These are phyloP conservation scores for Trichothecium sympodiale DNA, from an alignment of 2,329 filamentous ascomycete species.

Conservation along the genomic window DNA sequence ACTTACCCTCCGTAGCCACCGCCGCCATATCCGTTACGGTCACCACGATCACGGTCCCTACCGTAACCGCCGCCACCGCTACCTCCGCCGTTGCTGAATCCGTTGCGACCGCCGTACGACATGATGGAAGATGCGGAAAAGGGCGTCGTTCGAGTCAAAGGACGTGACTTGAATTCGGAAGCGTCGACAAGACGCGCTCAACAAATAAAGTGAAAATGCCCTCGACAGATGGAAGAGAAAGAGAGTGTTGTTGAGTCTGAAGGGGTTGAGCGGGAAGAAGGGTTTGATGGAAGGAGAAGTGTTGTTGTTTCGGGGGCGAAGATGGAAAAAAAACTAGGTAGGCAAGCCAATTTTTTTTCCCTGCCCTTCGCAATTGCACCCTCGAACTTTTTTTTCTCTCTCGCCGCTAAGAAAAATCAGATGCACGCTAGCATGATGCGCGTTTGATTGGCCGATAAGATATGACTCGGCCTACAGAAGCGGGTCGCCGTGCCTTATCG, in stretches of 20 bases:
- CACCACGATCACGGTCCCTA: constrained; percentile 37
- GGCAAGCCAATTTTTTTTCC: too few species aligned
- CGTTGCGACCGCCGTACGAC: constrained; percentile 31
- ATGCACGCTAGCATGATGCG: too few species aligned
- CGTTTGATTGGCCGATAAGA: too few species aligned
- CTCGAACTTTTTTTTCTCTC: too few species aligned
- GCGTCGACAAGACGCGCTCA: constrained; percentile 5
- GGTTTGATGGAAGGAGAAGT: too few species aligned
- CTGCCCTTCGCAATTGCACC: too few species aligned
- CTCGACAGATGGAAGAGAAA: constrained; percentile 1
- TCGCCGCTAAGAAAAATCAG: too few species aligned
- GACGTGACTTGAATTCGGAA: constrained; percentile 11
- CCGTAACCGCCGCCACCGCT: constrained; percentile 31
- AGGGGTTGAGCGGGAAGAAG: constrained; percentile 1
- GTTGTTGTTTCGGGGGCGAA: too few species aligned
- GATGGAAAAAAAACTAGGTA: too few species aligned
- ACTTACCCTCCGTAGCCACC: constrained; percentile 27
- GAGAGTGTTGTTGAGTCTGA: constrained; percentile 9
- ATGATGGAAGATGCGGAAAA: constrained; percentile 18
- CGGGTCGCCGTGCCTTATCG: too few species aligned
- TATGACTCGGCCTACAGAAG: too few species aligned
- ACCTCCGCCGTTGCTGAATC: constrained; percentile 17
- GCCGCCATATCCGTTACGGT: constrained; percentile 25
- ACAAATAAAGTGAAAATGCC: constrained; percentile 1
- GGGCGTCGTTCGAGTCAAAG: constrained; percentile 6